These are phyloP conservation scores for Leishmania lainsoni DNA, from an alignment of 208 protist species.

Conservation along the genomic window DNA sequence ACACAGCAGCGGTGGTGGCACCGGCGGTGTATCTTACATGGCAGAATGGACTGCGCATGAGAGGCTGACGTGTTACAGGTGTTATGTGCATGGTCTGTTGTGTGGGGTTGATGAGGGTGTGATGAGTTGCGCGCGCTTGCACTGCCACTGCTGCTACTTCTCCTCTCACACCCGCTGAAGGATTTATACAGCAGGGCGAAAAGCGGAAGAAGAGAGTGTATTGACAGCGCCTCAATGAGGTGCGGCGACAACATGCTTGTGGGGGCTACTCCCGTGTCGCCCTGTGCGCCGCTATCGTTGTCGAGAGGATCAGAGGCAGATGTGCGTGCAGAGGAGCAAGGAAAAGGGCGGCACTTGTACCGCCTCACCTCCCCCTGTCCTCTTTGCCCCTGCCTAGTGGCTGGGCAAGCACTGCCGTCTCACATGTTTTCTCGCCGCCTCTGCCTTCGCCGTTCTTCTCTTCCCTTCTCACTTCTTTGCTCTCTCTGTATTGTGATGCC, in stretches of 20 bases:
- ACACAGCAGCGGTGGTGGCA: constrained; percentile 2
- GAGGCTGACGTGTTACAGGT: neutral
- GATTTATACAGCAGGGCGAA: neutral
- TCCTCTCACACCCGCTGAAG: neutral
- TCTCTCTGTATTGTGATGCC: neutral
- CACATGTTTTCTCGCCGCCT: neutral
- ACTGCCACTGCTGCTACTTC: neutral
- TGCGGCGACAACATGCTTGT: neutral
- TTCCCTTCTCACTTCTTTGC: neutral
- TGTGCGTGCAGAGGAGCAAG: neutral
- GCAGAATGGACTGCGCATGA: constrained; percentile 38
- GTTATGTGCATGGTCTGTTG: neutral
- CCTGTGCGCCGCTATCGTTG: neutral
- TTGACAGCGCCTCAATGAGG: neutral
- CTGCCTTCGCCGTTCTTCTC: neutral
- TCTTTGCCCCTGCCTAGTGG: neutral
- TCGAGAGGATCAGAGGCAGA: neutral
- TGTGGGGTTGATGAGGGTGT: neutral
- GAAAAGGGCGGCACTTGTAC: neutral
- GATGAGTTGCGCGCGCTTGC: neutral
- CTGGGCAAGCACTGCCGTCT: neutral
- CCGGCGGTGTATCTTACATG: constrained; percentile 33
- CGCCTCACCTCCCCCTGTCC: neutral
- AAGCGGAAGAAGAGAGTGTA: neutral
- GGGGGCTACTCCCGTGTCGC: neutral